These are phyloP conservation scores for Akanthomyces muscarius DNA, from an alignment of 2,329 filamentous ascomycete genomes.

Conservation along the genomic window DNA sequence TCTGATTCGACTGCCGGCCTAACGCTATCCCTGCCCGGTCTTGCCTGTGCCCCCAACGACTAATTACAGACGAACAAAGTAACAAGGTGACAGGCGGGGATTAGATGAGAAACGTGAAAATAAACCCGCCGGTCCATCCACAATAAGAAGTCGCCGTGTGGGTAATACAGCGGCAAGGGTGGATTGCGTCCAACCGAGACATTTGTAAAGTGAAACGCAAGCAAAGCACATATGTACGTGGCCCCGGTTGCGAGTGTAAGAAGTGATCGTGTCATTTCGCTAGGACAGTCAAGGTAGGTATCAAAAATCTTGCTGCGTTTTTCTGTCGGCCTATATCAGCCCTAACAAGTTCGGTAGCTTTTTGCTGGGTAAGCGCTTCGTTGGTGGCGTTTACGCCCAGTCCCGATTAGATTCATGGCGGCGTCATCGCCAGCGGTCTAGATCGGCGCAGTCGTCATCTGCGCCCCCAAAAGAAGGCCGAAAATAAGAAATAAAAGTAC, in stretches of 20 bases:
- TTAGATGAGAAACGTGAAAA: background rate
- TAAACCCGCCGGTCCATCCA: constrained; percentile 3
- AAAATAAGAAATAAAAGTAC: background rate
- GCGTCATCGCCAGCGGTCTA: background rate
- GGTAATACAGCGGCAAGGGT: background rate
- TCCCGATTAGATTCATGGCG: background rate
- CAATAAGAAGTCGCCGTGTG: constrained; percentile 4
- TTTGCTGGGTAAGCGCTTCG: background rate
- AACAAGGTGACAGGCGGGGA: background rate
- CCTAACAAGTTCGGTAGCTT: background rate
- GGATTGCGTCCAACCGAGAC: background rate
- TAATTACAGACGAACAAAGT: background rate
- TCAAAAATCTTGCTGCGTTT: background rate
- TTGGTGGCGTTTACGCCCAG: background rate
- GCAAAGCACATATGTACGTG: too few relatives aligned
- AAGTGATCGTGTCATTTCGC: background rate
- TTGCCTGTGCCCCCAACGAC: background rate
- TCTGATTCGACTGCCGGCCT: too few relatives aligned
- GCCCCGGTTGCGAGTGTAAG: background rate
- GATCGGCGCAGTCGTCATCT: background rate
- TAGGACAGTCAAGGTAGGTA: background rate
- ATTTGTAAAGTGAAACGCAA: too few relatives aligned
- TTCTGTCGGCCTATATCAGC: background rate
- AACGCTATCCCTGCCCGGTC: too few relatives aligned
- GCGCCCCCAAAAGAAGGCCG: background rate